A percentile compares a stretch with the other conserved stretches of the same genome.
Evolutionary conservation across 176 grass and related monocot species (phyloP).

Genomic region (Carex parvula): DNA sequence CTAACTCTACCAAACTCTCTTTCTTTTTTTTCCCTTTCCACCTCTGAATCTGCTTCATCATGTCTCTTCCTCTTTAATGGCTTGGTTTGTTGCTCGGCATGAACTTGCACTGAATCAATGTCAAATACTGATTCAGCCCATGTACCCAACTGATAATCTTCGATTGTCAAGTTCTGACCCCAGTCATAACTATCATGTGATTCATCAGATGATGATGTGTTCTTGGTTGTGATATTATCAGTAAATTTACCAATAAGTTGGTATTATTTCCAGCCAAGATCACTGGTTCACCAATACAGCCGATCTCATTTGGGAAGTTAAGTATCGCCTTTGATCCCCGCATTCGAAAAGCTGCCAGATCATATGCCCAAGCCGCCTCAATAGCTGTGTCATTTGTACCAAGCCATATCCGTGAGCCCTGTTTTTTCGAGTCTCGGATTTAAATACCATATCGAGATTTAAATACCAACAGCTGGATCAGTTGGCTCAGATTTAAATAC

Average conservation of each 20-base stretch:
- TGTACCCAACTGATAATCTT: background rate
- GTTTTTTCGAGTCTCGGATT: conserved; percentile 60
- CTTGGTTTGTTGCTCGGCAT: background rate
- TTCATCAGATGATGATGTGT: background rate
- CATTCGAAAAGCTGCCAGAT: conserved; percentile 79
- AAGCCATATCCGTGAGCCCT: conserved; percentile 73
- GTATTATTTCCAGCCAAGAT: background rate
- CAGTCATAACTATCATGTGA: background rate
- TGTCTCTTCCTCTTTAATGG: background rate
- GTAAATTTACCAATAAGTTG: background rate
- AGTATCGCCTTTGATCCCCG: conserved; percentile 83
- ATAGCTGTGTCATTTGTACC: conserved; percentile 89
- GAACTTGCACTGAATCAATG: background rate
- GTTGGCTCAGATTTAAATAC: background rate
- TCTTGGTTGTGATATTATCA: background rate
- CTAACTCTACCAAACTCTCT: background rate
- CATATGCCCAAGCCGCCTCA: conserved; percentile 77
- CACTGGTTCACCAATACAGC: conserved; percentile 17
- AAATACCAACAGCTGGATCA: background rate
- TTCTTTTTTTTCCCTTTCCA: background rate
- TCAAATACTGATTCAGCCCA: conserved; percentile 1
- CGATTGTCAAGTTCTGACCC: background rate
- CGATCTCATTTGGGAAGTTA: conserved; percentile 85
- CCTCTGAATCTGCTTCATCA: background rate
- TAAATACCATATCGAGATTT: too few relatives aligned